These are phyloP conservation scores for Rhizomucor pusillus DNA, from an alignment of 371 early-diverging fungal genomes.

Conservation along the genomic window DNA sequence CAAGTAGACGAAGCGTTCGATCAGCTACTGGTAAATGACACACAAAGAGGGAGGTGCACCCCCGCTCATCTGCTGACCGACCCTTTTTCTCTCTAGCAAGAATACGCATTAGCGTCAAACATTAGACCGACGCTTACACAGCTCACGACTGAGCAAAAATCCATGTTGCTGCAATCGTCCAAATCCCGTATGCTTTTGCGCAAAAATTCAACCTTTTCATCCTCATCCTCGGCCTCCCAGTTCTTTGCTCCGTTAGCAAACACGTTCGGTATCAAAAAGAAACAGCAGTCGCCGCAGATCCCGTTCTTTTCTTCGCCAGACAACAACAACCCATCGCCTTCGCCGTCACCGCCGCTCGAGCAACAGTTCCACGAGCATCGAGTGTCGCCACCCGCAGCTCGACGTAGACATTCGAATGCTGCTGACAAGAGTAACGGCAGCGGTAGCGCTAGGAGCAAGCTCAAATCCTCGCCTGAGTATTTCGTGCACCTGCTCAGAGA, in stretches of 20 bases:
- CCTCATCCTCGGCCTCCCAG: slow-evolving; percentile 5
- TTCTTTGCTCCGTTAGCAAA: slow-evolving; percentile 21
- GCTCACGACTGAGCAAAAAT: slow-evolving; percentile 41
- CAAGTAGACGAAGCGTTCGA: slow-evolving; percentile 45
- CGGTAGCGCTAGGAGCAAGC: slow-evolving; percentile 10
- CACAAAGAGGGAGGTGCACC: neutral
- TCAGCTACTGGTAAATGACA: slow-evolving; percentile 29
- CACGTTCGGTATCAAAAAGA: slow-evolving; percentile 19
- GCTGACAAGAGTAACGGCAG: too few relatives aligned
- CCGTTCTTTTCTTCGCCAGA: neutral
- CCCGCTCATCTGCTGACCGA: too few relatives aligned
- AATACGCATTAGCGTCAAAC: slow-evolving; percentile 41
- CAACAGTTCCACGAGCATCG: neutral
- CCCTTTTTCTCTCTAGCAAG: too few relatives aligned
- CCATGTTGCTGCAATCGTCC: slow-evolving; percentile 35
- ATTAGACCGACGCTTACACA: slow-evolving; percentile 31
- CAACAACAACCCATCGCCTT: slow-evolving; percentile 8
- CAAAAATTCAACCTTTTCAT: slow-evolving; percentile 34
- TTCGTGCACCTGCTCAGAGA: slow-evolving; percentile 29
- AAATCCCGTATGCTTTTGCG: slow-evolving; percentile 27
- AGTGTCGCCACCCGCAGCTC: neutral
- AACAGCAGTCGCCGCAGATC: too few relatives aligned
- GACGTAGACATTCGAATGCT: neutral
- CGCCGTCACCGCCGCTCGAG: slow-evolving; percentile 1
- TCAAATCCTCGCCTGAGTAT: slow-evolving; percentile 35